Base-by-base conservation (phyloP, 441 rosid genomes). In the Dalechampia spathulata region DNA sequence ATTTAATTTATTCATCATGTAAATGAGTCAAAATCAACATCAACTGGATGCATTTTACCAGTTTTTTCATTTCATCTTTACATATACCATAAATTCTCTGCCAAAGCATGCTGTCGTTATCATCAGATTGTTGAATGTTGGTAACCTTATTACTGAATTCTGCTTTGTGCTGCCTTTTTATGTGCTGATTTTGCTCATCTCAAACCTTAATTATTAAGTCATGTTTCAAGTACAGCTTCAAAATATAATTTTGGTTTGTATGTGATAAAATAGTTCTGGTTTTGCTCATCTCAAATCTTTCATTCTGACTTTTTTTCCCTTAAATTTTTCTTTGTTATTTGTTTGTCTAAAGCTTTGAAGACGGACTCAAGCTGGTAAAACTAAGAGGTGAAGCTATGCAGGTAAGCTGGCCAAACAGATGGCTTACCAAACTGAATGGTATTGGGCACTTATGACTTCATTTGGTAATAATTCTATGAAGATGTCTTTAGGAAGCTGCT, bases 331-430 rank as follows among this genome's bases (percentile, higher is more conserved):
- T 57, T 53, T 40, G 19, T 41, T 26, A 43, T 32, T 30, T 45
- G 73, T 26, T 49, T 23, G 41, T 43, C 27, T 43, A 3, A 72
- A 93, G 97, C 83, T 93, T 93, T 21, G 96, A 93, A 76, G 97
- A 90, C 44, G 99, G 97, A 58, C 96, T 93, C 25, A 86, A 80
- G 79, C 79, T 90, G 75, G 97, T 93, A 66, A 93, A 90, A 78
- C 86, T 85, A 43, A 76, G 95, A 72, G 96, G 99, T 63, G 93
- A 87, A 81, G 99, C 97, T 30, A 93, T 93, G 95, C 96, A 93
- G 89, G 97, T 82, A 60, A 61, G 44, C 21, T 41, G 61, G 42
- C 20, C 37, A 32, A 27, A 52, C 7, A 28, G 41, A 67, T 58
- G 34, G 36, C 41, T 41, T 49, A 27, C 45, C 8, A 36, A 15